Evolutionary conservation across 495 filamentous ascomycete genomes (phyloP).

Genomic region (Pseudomonodictys pantanalensis): DNA sequence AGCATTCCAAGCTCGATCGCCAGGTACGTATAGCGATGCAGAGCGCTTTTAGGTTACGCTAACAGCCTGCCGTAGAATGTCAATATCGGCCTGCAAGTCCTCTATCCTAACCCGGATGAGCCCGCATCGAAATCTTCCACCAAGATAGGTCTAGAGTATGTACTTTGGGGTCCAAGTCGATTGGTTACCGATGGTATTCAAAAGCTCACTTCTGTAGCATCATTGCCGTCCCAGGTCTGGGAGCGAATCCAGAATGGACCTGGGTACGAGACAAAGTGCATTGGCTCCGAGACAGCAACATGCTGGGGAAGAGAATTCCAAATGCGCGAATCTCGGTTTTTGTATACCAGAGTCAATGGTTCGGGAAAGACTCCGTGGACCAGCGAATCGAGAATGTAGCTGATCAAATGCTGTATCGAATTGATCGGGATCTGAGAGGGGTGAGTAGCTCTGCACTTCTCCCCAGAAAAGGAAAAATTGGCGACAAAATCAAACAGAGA

Average conservation of each 20-base stretch:
- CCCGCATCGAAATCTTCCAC: background rate
- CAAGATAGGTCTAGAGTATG: constrained; percentile 7
- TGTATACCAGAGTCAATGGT: constrained; percentile 20
- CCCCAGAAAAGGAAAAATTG: background rate
- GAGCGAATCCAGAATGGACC: constrained; percentile 15
- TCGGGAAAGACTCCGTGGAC: constrained; percentile 15
- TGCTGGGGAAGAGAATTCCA: constrained; percentile 11
- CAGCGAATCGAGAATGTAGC: constrained; percentile 17
- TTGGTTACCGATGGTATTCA: background rate
- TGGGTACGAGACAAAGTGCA: constrained; percentile 11
- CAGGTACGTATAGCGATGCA: background rate
- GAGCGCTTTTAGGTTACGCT: too few species aligned
- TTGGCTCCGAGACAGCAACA: constrained; percentile 20
- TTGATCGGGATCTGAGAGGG: constrained; percentile 4
- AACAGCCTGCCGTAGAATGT: background rate
- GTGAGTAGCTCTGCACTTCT: background rate
- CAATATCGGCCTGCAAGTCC: constrained; percentile 7
- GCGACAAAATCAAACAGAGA: too few species aligned
- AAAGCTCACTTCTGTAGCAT: constrained; percentile 15
- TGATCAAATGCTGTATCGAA: constrained; percentile 8
- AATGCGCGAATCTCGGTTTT: constrained; percentile 19
- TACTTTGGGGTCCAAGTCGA: background rate
- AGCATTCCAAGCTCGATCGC: constrained; percentile 9
- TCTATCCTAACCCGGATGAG: constrained; percentile 20
- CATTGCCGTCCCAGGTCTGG: constrained; percentile 20